phyloP scores from a whole-genome alignment of 805 yeast species.

The Novakomyces olei region DNA sequence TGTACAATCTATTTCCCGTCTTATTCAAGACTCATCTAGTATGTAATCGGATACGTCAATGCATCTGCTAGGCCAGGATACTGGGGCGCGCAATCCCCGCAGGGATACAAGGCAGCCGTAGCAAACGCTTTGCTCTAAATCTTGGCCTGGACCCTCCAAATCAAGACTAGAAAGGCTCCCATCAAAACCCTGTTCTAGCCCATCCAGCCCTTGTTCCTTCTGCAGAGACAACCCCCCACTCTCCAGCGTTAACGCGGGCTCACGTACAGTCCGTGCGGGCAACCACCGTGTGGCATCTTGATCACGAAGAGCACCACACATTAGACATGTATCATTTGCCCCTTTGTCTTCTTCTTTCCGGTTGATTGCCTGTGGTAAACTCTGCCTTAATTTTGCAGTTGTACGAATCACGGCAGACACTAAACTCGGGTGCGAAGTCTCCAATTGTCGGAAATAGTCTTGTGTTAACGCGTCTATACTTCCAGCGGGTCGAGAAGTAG shows the following conservation, averaged over 20 bases:
- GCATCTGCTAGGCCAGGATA: constrained; percentile 1
- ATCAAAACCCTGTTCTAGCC: neutral
- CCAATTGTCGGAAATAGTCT: constrained; percentile 49
- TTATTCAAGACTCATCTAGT: too few relatives aligned
- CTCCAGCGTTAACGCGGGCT: too few relatives aligned
- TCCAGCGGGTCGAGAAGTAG: constrained; percentile 9
- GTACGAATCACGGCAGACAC: constrained; percentile 84
- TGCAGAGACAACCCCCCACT: too few relatives aligned
- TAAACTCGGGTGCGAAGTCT: constrained; percentile 62
- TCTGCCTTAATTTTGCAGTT: constrained; percentile 44
- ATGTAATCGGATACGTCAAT: too few relatives aligned
- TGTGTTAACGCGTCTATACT: constrained; percentile 50
- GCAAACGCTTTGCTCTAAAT: neutral
- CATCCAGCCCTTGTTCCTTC: too few relatives aligned
- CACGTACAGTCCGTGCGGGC: constrained; percentile 38
- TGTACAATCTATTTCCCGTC: too few relatives aligned
- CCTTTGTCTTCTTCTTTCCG: constrained; percentile 1
- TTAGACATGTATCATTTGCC: constrained; percentile 21
- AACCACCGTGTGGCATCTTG: constrained; percentile 36
- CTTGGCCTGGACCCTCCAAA: neutral
- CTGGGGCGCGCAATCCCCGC: neutral
- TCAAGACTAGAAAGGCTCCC: neutral
- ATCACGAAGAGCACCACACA: constrained; percentile 36
- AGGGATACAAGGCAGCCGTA: constrained; percentile 2
- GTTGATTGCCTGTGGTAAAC: constrained; percentile 4